Evolutionary conservation across 306 rosid genomes (phyloP), one percentile per base, ranked within the genome.

Genomic region (Vachellia pachyceras): DNA sequence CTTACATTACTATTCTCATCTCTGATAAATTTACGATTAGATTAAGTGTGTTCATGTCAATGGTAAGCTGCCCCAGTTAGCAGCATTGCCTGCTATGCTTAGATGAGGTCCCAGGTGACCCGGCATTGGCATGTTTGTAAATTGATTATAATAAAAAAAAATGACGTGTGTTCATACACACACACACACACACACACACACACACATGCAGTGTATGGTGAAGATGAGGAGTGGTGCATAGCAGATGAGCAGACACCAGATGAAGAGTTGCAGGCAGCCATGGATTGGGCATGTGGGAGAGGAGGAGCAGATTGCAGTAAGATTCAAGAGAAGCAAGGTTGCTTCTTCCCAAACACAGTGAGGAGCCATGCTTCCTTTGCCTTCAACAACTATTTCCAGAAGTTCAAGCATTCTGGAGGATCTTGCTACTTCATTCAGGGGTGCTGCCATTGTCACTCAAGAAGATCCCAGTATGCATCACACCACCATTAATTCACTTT

Each of bases 201-300:
- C 33, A n/a, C n/a, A n/a, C n/a, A n/a, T n/a, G 75, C 84, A 61
- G 79, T 64, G 29, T 83, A 83, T 64, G 92, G 87, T 4, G 91
- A 93, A 63, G 80, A 49, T 20, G 88, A 92, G 86, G 89, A 89
- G 77, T 95, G 99, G 97, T 95, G 97, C 77, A 72, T 89, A 70
- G 92, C 97, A 5, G 97, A 95, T 69, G 94, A 88, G 72, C 99
- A 95, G 77, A 87, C 73, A 64, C 82, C 91, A 0, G 94, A 90
- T 37, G 10, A 57, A 6, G 95, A 91, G 84, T 41, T 95, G 81
- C 99, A 90, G 79, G 86, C 52, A 65, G 97, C 94, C 4, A 57
- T 95, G 79, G 87, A 93, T 58, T 93, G 99, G 97, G 94, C 97
- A 11, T 90, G 99, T 77, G 92, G 94, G 50, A 81, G 17, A 72